phyloP scores from a whole-genome alignment of 805 yeast genomes.

The Hanseniaspora pseudoguilliermondii region DNA sequence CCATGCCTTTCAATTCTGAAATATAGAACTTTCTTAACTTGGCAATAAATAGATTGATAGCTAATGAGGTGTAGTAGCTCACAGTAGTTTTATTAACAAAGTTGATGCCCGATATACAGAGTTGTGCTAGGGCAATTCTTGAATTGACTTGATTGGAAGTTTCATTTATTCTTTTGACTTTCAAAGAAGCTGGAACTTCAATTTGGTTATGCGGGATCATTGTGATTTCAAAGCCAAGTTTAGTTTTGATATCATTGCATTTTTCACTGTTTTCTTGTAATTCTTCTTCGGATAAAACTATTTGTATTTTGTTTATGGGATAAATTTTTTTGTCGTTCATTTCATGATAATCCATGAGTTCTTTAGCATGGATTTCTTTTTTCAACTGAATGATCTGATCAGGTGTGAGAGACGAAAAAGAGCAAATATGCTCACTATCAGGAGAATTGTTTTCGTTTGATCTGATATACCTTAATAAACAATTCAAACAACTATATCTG shows the following conservation, averaged over 20 bases:
- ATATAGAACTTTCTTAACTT: background rate
- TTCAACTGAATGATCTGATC: background rate
- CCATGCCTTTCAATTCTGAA: constrained; percentile 4
- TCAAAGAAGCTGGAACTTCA: constrained; percentile 7
- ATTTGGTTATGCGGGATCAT: constrained; percentile 13
- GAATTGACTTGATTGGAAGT: background rate
- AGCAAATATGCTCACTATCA: constrained; percentile 1
- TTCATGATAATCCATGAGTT: background rate
- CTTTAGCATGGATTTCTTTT: background rate
- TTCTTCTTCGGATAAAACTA: background rate
- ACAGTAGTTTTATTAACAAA: background rate
- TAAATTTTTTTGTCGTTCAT: background rate
- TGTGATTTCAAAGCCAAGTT: constrained; percentile 9
- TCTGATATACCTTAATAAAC: constrained; percentile 6
- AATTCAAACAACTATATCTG: constrained; percentile 4
- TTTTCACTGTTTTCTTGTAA: background rate
- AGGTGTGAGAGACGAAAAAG: background rate
- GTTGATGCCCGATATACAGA: background rate
- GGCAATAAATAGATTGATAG: background rate
- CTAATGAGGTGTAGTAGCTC: background rate
- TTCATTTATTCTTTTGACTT: background rate
- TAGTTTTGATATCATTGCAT: background rate
- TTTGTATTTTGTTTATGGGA: background rate
- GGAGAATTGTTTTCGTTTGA: background rate
- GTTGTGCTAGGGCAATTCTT: background rate